A percentile compares a stretch with the other conserved stretches of the same genome.
phyloP scores from a whole-genome alignment of 768 basidiomycete species.

The Trametes meyenii region DNA sequence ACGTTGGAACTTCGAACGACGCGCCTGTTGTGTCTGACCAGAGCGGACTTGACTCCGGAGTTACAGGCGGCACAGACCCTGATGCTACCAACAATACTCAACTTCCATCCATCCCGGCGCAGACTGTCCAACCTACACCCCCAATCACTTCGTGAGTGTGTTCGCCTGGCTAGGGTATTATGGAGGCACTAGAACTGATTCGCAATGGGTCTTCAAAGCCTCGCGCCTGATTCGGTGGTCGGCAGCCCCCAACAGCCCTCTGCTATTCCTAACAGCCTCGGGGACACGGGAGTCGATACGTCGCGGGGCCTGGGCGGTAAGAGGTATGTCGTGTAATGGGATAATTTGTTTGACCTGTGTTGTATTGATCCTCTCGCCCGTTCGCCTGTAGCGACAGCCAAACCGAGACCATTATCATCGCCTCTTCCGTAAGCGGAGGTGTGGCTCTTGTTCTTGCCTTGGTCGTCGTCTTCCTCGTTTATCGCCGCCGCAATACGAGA shows the following conservation, averaged over 20 bases:
- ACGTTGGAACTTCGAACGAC: not conserved
- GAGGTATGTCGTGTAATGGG: not conserved
- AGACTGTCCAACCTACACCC: not conserved
- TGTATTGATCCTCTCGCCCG: not conserved
- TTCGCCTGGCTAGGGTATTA: too few species aligned
- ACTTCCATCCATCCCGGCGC: not conserved
- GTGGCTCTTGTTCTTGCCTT: conserved; percentile 13
- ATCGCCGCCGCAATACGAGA: conserved; percentile 16
- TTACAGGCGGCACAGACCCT: not conserved
- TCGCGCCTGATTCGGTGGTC: not conserved
- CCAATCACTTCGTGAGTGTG: too few species aligned
- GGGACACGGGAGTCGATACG: not conserved
- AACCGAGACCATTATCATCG: conserved; percentile 20
- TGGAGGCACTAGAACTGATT: too few species aligned
- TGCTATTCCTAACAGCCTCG: not conserved
- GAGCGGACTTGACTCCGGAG: not conserved
- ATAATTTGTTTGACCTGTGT: not conserved
- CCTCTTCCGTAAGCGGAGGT: conserved; percentile 19
- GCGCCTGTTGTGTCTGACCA: not conserved
- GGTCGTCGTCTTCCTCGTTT: conserved; percentile 16
- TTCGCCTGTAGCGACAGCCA: not conserved
- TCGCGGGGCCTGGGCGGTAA: not conserved
- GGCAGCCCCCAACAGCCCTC: not conserved
- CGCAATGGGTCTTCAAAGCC: too few species aligned
- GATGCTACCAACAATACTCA: not conserved